Evolutionary conservation across 192 early-diverging fungal species (phyloP).

Genomic region (Gamsiella multidivaricata): DNA sequence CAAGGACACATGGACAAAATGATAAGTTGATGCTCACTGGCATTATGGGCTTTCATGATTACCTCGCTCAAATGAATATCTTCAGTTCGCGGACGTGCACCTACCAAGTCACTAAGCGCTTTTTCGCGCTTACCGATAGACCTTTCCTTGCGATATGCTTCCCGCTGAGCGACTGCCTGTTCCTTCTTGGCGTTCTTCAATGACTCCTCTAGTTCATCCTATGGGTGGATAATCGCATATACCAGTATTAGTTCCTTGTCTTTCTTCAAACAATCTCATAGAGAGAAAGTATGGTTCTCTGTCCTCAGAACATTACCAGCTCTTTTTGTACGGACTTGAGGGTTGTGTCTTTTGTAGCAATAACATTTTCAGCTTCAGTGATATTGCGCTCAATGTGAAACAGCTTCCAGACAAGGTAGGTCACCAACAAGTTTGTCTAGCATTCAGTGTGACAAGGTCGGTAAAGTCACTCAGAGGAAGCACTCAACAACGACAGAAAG

Average conservation of each 20-base stretch:
- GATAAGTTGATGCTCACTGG: no score
- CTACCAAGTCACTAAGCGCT: constrained; percentile 75
- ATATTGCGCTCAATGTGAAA: constrained; percentile 87
- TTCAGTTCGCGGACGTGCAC: constrained; percentile 16
- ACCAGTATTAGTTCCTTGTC: constrained; percentile 20
- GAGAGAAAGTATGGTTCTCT: no score
- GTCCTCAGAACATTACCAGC: no score
- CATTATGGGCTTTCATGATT: no score
- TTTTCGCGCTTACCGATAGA: constrained; percentile 77
- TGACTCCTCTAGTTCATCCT: constrained; percentile 61
- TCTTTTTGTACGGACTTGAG: constrained; percentile 54
- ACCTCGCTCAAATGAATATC: not conserved
- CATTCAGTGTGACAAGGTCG: constrained; percentile 1
- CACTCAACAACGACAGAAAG: no score
- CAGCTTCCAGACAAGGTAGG: constrained; percentile 89
- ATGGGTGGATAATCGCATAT: not conserved
- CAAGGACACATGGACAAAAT: no score
- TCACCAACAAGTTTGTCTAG: constrained; percentile 71
- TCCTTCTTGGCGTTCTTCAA: constrained; percentile 77
- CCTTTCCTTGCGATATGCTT: constrained; percentile 77
- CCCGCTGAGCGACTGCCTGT: constrained; percentile 78
- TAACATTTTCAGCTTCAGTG: constrained; percentile 65
- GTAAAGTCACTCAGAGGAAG: not conserved
- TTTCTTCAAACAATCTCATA: no score
- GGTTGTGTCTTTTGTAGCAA: constrained; percentile 65